A percentile compares a stretch with the other conserved stretches of the same genome.
These are phyloP conservation scores for Penicillium oxalicum DNA, from an alignment of 2,329 filamentous ascomycete species.

Conservation along the genomic window DNA sequence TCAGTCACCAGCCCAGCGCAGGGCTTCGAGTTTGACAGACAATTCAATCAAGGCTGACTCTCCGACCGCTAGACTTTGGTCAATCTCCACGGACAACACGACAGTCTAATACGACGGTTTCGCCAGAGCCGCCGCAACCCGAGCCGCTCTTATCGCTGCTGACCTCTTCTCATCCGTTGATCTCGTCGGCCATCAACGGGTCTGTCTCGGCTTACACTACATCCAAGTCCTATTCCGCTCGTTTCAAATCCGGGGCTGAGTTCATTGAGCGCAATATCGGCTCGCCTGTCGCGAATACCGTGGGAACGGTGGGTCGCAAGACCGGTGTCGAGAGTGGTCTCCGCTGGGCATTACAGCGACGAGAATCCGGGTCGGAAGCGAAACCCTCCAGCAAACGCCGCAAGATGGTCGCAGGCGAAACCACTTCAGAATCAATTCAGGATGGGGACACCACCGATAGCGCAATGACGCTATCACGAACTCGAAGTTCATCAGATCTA, in stretches of 20 bases:
- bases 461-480: conserved; percentile 16
- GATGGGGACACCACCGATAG: conserved; percentile 40
- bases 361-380: conserved; percentile 32
- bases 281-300: conserved; percentile 75
- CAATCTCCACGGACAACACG: conserved; percentile 53
- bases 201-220: conserved; percentile 79
- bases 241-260: conserved; percentile 82
- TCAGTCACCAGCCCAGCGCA: too few species aligned
- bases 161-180: conserved; percentile 78
- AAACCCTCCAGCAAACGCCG: conserved; percentile 37
- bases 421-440: conserved; percentile 37
- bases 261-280: conserved; percentile 83
- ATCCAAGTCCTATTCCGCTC: conserved; percentile 84
- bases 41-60: conserved; percentile 9
- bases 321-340: conserved; percentile 86
- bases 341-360: conserved; percentile 66
- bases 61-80: conserved; percentile 52
- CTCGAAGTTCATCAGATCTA: conserved; percentile 56
- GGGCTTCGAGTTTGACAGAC: neutral
- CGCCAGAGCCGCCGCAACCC: conserved; percentile 45
- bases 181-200: conserved; percentile 77
- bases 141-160: conserved; percentile 83
- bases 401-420: conserved; percentile 35
- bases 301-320: conserved; percentile 73
- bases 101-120: conserved; percentile 29